A percentile compares a stretch with the other conserved stretches of the same genome.
Evolutionary conservation across 306 rosid species (phyloP).

Genomic region (Cajanus cajan): DNA sequence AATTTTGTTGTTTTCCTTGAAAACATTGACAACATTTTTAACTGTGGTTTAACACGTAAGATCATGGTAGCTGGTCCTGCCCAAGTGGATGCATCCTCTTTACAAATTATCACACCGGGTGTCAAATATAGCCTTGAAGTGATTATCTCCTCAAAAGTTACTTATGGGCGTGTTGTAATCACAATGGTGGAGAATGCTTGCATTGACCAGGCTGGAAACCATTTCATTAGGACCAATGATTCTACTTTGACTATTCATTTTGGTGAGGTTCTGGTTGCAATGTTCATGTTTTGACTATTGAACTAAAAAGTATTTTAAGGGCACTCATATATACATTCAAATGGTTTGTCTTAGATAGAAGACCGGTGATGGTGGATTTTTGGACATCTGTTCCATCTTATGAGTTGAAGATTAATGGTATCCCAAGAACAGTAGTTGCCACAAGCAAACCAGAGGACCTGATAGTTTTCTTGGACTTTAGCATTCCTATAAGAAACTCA

Average conservation of each 20-base stretch:
- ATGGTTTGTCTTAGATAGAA: constrained; percentile 51
- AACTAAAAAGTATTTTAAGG: not conserved
- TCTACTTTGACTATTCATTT: constrained; percentile 54
- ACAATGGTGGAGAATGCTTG: constrained; percentile 47
- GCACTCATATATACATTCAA: not conserved
- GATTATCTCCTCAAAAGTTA: constrained; percentile 30
- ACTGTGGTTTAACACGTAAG: constrained; percentile 39
- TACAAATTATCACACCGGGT: constrained; percentile 39
- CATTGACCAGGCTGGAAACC: constrained; percentile 63
- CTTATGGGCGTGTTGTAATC: constrained; percentile 45
- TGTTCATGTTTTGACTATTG: not conserved
- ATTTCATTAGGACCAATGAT: constrained; percentile 44
- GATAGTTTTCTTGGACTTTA: constrained; percentile 57
- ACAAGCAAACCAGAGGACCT: constrained; percentile 56
- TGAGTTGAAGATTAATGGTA: constrained; percentile 52
- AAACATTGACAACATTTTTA: not conserved
- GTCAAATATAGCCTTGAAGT: constrained; percentile 47
- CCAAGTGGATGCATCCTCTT: constrained; percentile 43
- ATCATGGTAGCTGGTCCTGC: constrained; percentile 52
- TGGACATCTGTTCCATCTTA: constrained; percentile 71
- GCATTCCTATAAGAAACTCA: constrained; percentile 54
- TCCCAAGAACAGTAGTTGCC: constrained; percentile 65
- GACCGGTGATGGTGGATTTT: constrained; percentile 59
- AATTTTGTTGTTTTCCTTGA: not conserved
- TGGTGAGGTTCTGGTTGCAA: constrained; percentile 41